These are phyloP conservation scores for Meyerozyma sp. DNA, from an alignment of 1,139 yeast genomes.

Conservation along the genomic window DNA sequence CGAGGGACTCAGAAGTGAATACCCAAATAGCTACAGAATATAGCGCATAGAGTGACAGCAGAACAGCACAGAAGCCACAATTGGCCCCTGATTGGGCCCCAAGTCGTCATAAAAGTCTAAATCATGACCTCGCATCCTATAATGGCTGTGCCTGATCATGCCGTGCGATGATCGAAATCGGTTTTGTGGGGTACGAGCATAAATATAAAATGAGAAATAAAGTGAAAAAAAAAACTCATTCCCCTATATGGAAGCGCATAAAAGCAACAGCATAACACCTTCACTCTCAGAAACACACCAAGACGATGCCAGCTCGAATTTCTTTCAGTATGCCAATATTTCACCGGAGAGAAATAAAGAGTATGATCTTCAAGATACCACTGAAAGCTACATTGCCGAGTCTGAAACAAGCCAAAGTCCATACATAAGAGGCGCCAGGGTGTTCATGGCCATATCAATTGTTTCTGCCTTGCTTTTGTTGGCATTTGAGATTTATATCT, in stretches of 20 bases:
- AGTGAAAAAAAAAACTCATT: neutral
- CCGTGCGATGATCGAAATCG: neutral
- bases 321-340: constrained; percentile 1
- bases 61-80: neutral
- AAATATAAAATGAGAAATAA: neutral
- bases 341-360: neutral
- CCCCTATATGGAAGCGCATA: neutral
- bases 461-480: constrained; percentile 25
- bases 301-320: neutral
- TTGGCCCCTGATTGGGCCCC: too few relatives aligned
- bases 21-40: constrained; percentile 1
- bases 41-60: neutral
- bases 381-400: neutral
- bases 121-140: neutral
- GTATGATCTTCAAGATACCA: neutral
- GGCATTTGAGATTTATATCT: constrained; percentile 28
- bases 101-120: neutral
- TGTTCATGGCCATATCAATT: constrained; percentile 23
- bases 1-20: constrained; percentile 44
- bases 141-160: neutral
- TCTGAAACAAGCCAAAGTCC: neutral
- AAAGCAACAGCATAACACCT: neutral
- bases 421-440: constrained; percentile 10
- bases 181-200: neutral
- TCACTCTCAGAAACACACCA: neutral